Evolutionary conservation across 768 basidiomycete species (phyloP), one percentile per base, ranked within the genome.

Genomic region (Lyophyllum shimeji): DNA sequence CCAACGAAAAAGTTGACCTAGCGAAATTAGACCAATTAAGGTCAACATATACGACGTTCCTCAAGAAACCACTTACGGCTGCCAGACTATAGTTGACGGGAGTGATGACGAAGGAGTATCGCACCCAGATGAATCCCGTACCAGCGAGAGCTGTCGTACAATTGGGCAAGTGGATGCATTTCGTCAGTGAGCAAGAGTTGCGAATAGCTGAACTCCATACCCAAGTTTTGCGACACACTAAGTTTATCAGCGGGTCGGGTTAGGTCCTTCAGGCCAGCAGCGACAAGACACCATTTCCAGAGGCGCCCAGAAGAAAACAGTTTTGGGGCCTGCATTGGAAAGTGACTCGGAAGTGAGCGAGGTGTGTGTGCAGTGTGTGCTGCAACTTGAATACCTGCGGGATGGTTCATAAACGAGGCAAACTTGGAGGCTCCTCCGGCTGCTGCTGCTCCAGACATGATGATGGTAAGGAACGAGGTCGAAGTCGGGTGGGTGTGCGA

Each of bases 231-330:
- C 1, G 91, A 88, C 17, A 92, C 80, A 57, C 92, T 95, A 58
- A 99, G 82, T 70, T 97, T 98, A 27, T 98, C 95, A 34, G 94
- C 93, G 27, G 97, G 96, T 52, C 97, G 82, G 39, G 71, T 79
- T 55, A 99, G 71, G 68, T 99, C 97, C 71, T 87, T 89, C 53
- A 93, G 56, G 6, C 91, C 91, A 55, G 91, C 91, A 63, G 80
- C 86, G 58, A 91, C 91, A 55, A 93, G 75, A 71, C 85, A 88
- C 93, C 92, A 95, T 68, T 95, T 95, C 93, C 65, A 92, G 42
- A 56, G 93, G 93, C 5, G 87, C 95, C 96, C 96, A 99, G 78
- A 99, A 99, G 80, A 99, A 98, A 60, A 98, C 95, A 0, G 92
- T 93, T 76, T 88, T 93, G 51, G 90, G 90, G 45, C 90, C 90